Evolutionary conservation across 83 land plant genomes (phyloP), one percentile per base, ranked within the genome.

Genomic region (Picea engelmannii): DNA sequence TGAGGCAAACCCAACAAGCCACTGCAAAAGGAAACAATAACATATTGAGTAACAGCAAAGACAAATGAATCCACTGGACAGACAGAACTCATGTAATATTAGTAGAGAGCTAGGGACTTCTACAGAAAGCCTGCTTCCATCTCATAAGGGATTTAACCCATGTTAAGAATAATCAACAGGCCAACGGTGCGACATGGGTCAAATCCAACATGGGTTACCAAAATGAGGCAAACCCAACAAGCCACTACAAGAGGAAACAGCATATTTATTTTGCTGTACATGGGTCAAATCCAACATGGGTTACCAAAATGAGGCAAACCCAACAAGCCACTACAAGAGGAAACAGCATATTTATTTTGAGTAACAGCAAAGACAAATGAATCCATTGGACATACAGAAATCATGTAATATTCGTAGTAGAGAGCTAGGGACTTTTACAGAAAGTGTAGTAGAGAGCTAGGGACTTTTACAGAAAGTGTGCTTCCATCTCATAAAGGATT

Each of bases 271-370:
- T 31, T 31, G 1, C 31, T 31, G 31, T 31, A 42, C 44, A 42
- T 42, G 44, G 44, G 44, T 42, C 44, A 42, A 42, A 42, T 42
- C 44, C 44, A 42, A 42, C 44, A 42, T 42, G 87, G 59, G 80
- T 31, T 89, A 88, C 93, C 93, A 92, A 76, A 88, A 90, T 83
- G 85, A 88, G 66, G 83, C 55, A 80, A 92, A 92, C 9, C 95
- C 93, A 67, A 86, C 78, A 62, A 92, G 17, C 96, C 94, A 94
- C 96, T 94, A 90, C 91, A 84, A 40, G 17, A n/a, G 18, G 7
- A 55, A 15, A 2, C 0, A 55, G 16, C 20, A 62, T 21, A 78
- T 38, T 35, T 23, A 68, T 40, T 31, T 49, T 65, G 49, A 38
- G 60, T 16, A 80, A 67, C 4, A 25, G 12, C 13, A 24, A 47